These are phyloP conservation scores for Crithidia acanthocephali DNA, from an alignment of 208 protist species.

Conservation along the genomic window DNA sequence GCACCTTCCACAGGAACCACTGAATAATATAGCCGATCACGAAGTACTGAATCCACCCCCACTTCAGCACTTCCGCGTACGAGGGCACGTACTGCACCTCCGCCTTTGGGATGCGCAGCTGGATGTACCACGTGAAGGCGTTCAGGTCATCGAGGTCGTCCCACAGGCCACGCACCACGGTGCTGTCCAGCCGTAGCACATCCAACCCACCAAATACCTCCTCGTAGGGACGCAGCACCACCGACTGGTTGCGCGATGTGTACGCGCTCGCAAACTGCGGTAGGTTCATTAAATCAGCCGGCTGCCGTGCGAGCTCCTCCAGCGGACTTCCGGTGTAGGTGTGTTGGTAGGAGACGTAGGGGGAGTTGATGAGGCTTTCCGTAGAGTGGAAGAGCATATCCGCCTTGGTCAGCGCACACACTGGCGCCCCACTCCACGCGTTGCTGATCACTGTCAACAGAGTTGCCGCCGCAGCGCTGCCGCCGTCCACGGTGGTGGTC, in stretches of 20 bases:
- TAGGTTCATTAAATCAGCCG: constrained; percentile 59
- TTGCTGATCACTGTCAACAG: not conserved
- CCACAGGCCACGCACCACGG: constrained; percentile 39
- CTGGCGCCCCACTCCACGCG: constrained; percentile 35
- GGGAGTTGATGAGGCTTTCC: constrained; percentile 48
- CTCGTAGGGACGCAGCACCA: constrained; percentile 40
- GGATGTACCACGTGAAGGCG: constrained; percentile 74
- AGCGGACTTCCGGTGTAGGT: constrained; percentile 63
- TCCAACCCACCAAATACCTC: constrained; percentile 55
- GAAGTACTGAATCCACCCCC: constrained; percentile 88
- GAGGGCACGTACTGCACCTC: constrained; percentile 68
- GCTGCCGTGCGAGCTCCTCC: constrained; percentile 35
- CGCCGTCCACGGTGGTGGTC: constrained; percentile 10
- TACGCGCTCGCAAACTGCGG: constrained; percentile 56
- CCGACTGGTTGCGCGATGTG: constrained; percentile 62
- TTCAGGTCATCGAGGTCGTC: constrained; percentile 69
- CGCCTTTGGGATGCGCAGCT: constrained; percentile 55
- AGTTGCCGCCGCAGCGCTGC: constrained; percentile 33
- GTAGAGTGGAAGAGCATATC: constrained; percentile 70
- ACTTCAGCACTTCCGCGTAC: constrained; percentile 75
- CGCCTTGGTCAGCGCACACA: constrained; percentile 66
- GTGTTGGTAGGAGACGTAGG: constrained; percentile 54
- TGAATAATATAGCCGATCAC: constrained; percentile 72
- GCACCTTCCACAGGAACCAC: constrained; percentile 75
- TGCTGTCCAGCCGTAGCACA: constrained; percentile 31